These are phyloP conservation scores for Desmodesmus armatus DNA, from an alignment of 139 green algal genomes.

Conservation along the genomic window DNA sequence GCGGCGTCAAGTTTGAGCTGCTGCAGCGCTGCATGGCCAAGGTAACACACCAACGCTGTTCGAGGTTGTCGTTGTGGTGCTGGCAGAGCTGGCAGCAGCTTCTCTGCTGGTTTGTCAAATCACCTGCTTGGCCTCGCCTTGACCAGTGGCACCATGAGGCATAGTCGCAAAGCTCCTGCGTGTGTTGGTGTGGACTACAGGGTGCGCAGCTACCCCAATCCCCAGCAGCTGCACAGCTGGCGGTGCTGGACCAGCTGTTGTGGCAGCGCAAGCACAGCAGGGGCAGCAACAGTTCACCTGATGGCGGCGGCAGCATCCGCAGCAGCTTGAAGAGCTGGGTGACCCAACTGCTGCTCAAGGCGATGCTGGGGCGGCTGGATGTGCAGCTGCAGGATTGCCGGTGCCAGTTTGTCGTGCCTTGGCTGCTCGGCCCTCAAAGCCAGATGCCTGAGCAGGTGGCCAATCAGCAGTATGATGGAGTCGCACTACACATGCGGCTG, in stretches of 20 bases:
- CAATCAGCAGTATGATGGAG: neutral
- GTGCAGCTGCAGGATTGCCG: constrained; percentile 4
- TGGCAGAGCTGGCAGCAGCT: no score
- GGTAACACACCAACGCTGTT: neutral
- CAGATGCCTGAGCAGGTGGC: no score
- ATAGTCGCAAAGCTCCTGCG: no score
- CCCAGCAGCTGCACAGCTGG: constrained; percentile 8
- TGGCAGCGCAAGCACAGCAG: constrained; percentile 15
- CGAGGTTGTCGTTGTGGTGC: no score
- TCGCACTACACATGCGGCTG: neutral
- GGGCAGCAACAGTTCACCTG: neutral
- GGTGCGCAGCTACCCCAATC: no score
- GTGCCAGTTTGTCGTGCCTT: constrained; percentile 2
- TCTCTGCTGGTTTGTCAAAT: no score
- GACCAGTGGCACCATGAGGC: no score
- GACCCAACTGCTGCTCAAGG: neutral
- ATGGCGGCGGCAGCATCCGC: no score
- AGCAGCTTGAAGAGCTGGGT: neutral
- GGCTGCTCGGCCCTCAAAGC: constrained; percentile 14
- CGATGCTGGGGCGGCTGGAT: neutral
- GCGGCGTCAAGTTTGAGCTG: constrained; percentile 6
- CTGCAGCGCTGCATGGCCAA: constrained; percentile 17
- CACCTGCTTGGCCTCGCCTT: no score
- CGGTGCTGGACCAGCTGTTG: constrained; percentile 33
- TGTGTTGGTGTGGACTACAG: no score